These are phyloP conservation scores for Yarrowia deformans DNA, from an alignment of 805 yeast species.

Conservation along the genomic window DNA sequence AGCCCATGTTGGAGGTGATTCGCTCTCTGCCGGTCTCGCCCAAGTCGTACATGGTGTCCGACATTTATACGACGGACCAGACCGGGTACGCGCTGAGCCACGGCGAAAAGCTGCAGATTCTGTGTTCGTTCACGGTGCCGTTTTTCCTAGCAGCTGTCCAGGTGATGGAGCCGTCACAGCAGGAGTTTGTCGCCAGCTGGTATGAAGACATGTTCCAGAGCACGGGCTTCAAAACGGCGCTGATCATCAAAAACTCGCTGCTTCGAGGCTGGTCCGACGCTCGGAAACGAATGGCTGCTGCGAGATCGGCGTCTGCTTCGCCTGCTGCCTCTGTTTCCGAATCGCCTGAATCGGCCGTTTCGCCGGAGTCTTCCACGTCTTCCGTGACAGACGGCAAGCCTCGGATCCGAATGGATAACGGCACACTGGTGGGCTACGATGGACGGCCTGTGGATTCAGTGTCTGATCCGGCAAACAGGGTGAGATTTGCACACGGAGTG, in stretches of 20 bases:
- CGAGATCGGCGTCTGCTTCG: conserved; percentile 14
- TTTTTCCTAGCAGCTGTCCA: conserved; percentile 13
- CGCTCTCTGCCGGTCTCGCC: conserved; percentile 11
- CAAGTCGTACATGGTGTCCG: conserved; percentile 6
- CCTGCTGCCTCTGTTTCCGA: neutral
- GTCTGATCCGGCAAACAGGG: conserved; percentile 14
- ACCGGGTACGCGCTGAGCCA: conserved; percentile 3
- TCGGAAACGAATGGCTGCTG: conserved; percentile 6
- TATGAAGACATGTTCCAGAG: conserved; percentile 16
- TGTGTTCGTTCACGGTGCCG: conserved; percentile 31
- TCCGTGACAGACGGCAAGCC: conserved; percentile 11
- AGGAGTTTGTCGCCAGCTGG: conserved; percentile 22
- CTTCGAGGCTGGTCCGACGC: conserved; percentile 27
- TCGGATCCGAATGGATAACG: neutral
- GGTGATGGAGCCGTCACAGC: conserved; percentile 19
- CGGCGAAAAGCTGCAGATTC: conserved; percentile 25
- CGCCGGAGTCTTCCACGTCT: conserved; percentile 7
- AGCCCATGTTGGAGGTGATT: conserved; percentile 27
- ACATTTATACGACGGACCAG: conserved; percentile 20
- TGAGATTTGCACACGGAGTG: conserved; percentile 23
- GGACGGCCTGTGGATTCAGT: conserved; percentile 17
- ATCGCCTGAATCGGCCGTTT: conserved; percentile 9
- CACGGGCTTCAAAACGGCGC: conserved; percentile 22
- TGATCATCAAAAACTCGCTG: conserved; percentile 27
- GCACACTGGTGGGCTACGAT: conserved; percentile 9